phyloP scores from a whole-genome alignment of 148 eudicot genomes.

The Rhododendron kiyosumense region DNA sequence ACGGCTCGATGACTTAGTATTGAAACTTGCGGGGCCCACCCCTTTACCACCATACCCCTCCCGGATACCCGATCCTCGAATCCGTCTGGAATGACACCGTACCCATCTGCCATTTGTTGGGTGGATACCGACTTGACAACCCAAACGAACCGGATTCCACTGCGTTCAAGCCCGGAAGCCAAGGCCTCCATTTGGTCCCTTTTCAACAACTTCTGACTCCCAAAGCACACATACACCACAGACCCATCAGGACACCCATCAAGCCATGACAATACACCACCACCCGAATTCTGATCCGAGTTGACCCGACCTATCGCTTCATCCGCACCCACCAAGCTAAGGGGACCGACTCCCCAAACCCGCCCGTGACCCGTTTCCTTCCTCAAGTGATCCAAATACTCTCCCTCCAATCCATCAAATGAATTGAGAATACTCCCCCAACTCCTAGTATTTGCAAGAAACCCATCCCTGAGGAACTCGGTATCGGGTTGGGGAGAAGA shows the following conservation, averaged over 20 bases:
- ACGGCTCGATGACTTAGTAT: constrained; percentile 50
- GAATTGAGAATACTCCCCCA: constrained; percentile 45
- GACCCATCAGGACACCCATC: constrained; percentile 42
- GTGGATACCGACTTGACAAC: constrained; percentile 29
- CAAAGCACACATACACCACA: constrained; percentile 63
- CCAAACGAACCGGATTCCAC: constrained; percentile 49
- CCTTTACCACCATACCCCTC: constrained; percentile 34
- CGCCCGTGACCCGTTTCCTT: constrained; percentile 22
- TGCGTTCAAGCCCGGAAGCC: constrained; percentile 39
- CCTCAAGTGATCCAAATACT: constrained; percentile 32
- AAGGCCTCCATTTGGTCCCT: constrained; percentile 50
- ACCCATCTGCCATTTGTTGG: constrained; percentile 18
- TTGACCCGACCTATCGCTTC: constrained; percentile 11
- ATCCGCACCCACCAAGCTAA: constrained; percentile 19
- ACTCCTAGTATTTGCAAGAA: constrained; percentile 34
- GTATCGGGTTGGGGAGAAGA: constrained; percentile 18
- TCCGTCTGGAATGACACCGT: constrained; percentile 20
- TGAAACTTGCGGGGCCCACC: constrained; percentile 59
- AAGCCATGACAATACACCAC: constrained; percentile 39
- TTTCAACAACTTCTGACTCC: constrained; percentile 50
- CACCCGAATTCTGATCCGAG: constrained; percentile 1
- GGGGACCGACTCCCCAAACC: constrained; percentile 44
- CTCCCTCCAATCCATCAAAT: constrained; percentile 39
- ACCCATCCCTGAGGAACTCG: constrained; percentile 22
- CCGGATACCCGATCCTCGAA: constrained; percentile 32